Evolutionary conservation across 352 stramenopile species (phyloP), one percentile per base, ranked within the genome.

Genomic region (Globisporangium uncinulatum): DNA sequence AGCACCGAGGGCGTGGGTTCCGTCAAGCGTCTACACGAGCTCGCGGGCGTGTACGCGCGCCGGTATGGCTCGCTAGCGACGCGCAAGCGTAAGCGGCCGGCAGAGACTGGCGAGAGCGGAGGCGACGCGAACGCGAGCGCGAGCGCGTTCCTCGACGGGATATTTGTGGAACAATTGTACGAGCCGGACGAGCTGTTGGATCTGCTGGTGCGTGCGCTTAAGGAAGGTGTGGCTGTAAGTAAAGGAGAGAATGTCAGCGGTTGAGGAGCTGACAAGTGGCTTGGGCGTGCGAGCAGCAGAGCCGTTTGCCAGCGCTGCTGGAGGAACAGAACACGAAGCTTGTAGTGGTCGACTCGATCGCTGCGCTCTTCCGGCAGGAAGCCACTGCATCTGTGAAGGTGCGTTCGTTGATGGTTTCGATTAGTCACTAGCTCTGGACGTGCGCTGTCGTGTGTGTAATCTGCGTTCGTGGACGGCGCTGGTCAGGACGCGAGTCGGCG

Each of bases 81-180:
- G 55, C 71, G 78, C 4, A 82, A 82, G 31, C 74, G 73, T 15
- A 69, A 63, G 20, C 70, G 73, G 19, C 32, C 24, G 24, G 24
- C 24, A 29, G 24, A 53, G 20, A 17, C n/a, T 6, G n/a, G 6
- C 44, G 44, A 32, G 11, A 46, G 42, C 15, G 42, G 20, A 46
- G 19, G 19, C n/a, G 44, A 49, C 44, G n/a, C 19, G 19, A 50
- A n/a, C 19, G 39, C n/a, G 32, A 19, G 36, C 19, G 39, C n/a
- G 32, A 19, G 36, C 56, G 71, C 72, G 21, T 88, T 91, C 41
- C 65, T 94, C 24, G 79, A 94, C 60, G 62, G 67, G 15, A 86
- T 93, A 42, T 93, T 92, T 55, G 76, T 93, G 20, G 77, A 93
- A 53, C 76, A 89, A 60, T 65, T 89, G 34, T 90, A 89, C 50